These are phyloP conservation scores for Dunaliella primolecta DNA, from an alignment of 139 green algal genomes.

Conservation along the genomic window DNA sequence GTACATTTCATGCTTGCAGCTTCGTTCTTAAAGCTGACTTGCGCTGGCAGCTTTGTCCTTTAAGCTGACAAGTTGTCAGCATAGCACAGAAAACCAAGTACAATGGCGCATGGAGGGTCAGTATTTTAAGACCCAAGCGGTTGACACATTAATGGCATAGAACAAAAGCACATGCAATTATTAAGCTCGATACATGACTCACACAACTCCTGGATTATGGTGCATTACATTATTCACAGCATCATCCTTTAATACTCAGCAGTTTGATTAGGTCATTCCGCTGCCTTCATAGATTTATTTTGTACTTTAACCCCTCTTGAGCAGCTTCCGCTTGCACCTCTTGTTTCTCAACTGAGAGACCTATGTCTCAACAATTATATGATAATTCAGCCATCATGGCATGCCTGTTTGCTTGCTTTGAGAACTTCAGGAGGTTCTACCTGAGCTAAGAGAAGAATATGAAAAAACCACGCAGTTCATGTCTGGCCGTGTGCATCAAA, in stretches of 20 bases:
- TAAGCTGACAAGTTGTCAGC: too few relatives aligned
- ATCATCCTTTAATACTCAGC: neutral
- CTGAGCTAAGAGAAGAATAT: neutral
- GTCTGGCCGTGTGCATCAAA: neutral
- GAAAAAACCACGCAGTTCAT: neutral
- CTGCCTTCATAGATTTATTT: neutral
- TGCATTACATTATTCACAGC: neutral
- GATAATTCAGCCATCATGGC: neutral
- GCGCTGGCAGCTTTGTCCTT: too few relatives aligned
- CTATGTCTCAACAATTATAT: neutral
- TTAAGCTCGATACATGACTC: neutral
- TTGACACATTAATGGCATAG: too few relatives aligned
- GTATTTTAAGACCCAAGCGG: too few relatives aligned
- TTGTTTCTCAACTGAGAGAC: neutral
- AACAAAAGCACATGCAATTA: too few relatives aligned
- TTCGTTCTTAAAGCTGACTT: too few relatives aligned
- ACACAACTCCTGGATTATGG: neutral
- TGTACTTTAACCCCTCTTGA: neutral
- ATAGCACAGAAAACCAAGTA: neutral
- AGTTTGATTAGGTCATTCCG: neutral
- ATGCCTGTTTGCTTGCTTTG: too few relatives aligned
- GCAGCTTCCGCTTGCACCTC: too few relatives aligned
- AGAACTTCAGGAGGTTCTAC: too few relatives aligned
- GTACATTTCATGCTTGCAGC: too few relatives aligned
- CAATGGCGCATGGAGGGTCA: too few relatives aligned